phyloP scores from a whole-genome alignment of 805 yeast genomes.

The Schwanniomyces pseudopolymorphus region DNA sequence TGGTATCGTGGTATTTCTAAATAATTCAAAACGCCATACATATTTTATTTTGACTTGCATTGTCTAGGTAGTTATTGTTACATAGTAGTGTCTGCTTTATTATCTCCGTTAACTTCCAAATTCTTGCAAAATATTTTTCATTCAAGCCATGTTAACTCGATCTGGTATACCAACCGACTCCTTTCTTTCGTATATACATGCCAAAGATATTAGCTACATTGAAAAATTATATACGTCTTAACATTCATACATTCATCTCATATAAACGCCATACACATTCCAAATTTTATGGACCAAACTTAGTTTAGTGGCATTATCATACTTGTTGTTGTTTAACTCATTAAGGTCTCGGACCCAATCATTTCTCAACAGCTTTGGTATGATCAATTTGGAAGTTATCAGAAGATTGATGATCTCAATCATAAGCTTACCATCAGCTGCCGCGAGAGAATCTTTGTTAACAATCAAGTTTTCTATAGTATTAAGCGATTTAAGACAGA shows the following conservation, averaged over 20 bases:
- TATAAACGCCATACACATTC: slow-evolving; percentile 53
- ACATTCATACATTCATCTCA: slow-evolving; percentile 14
- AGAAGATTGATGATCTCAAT: slow-evolving; percentile 64
- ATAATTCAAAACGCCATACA: too few relatives aligned
- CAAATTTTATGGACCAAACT: slow-evolving; percentile 57
- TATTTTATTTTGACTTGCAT: too few relatives aligned
- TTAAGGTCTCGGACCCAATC: slow-evolving; percentile 67
- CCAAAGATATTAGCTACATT: too few relatives aligned
- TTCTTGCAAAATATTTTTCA: too few relatives aligned
- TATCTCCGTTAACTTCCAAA: too few relatives aligned
- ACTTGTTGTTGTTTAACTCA: slow-evolving; percentile 49
- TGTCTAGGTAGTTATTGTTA: too few relatives aligned
- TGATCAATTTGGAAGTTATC: slow-evolving; percentile 42
- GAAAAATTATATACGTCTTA: too few relatives aligned
- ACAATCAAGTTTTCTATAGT: slow-evolving; percentile 52
- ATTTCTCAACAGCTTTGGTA: slow-evolving; percentile 48
- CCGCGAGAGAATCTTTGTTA: slow-evolving; percentile 19
- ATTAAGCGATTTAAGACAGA: slow-evolving; percentile 48
- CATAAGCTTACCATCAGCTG: slow-evolving; percentile 56
- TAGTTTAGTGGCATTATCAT: slow-evolving; percentile 39
- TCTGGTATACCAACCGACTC: too few relatives aligned
- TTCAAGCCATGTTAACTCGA: too few relatives aligned
- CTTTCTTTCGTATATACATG: too few relatives aligned
- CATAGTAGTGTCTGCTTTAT: too few relatives aligned
- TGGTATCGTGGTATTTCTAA: too few relatives aligned